These are phyloP conservation scores for Talaromyces funiculosus DNA, from an alignment of 2,329 filamentous ascomycete genomes.

Conservation along the genomic window DNA sequence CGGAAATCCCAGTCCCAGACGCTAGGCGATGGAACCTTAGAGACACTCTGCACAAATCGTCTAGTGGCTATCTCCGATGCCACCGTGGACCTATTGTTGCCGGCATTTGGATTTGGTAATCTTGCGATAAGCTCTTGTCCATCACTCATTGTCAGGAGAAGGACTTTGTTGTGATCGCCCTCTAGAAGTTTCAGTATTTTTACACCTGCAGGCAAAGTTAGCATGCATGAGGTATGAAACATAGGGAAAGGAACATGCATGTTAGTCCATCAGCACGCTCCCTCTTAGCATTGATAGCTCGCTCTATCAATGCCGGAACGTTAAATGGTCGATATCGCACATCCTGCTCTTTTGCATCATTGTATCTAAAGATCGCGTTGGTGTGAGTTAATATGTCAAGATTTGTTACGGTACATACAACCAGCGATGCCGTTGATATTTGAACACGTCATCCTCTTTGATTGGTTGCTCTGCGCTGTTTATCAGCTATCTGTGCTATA, in stretches of 20 bases:
- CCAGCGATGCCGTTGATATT: constrained; percentile 25
- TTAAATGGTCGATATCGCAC: constrained; percentile 26
- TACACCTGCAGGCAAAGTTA: constrained; percentile 7
- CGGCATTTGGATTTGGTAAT: constrained; percentile 18
- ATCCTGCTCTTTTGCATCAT: constrained; percentile 22
- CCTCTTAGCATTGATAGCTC: constrained; percentile 7
- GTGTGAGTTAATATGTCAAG: background rate
- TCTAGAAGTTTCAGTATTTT: constrained; percentile 22
- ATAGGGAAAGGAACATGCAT: background rate
- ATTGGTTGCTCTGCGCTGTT: constrained; percentile 15
- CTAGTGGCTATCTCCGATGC: constrained; percentile 25
- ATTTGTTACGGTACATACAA: constrained; percentile 18
- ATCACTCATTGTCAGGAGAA: constrained; percentile 22
- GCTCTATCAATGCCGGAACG: constrained; percentile 20
- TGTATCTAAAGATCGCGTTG: constrained; percentile 17
- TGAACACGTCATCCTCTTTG: constrained; percentile 22
- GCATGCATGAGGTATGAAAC: background rate
- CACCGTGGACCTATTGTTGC: constrained; percentile 18
- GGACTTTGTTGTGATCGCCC: constrained; percentile 24
- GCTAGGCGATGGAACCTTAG: constrained; percentile 30
- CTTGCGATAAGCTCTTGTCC: constrained; percentile 19
- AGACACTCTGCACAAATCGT: constrained; percentile 15
- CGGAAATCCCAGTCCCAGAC: constrained; percentile 32
- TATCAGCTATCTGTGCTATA: background rate
- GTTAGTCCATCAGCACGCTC: background rate